A percentile compares a stretch with the other conserved stretches of the same genome.
These are phyloP conservation scores for Usnea hakonensis DNA, from an alignment of 495 filamentous ascomycete genomes.

Conservation along the genomic window DNA sequence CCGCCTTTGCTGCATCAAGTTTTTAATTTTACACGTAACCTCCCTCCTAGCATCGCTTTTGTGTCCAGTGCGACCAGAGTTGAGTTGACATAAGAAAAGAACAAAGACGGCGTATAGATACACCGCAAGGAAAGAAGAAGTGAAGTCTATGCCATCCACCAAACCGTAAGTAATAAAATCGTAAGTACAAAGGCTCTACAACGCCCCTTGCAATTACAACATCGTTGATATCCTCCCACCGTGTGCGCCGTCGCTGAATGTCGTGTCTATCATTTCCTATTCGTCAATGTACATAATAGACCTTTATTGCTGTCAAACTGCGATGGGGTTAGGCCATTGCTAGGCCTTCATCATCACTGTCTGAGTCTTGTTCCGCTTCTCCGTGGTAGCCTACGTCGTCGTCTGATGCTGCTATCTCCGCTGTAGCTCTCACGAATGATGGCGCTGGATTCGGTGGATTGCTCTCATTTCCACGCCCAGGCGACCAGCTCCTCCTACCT, in stretches of 20 bases:
- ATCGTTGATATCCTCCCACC: slow-evolving; percentile 4
- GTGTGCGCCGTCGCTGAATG: slow-evolving; percentile 15
- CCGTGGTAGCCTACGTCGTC: slow-evolving; percentile 48
- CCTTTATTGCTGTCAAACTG: neutral
- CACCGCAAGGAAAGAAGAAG: slow-evolving; percentile 6
- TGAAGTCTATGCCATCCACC: slow-evolving; percentile 18
- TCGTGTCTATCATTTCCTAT: slow-evolving; percentile 5
- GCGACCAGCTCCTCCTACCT: slow-evolving; percentile 26
- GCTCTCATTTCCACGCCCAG: slow-evolving; percentile 23
- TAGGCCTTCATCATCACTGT: slow-evolving; percentile 47
- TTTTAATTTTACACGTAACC: neutral
- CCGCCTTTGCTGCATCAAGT: neutral
- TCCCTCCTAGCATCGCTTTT: slow-evolving; percentile 1
- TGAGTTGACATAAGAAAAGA: neutral
- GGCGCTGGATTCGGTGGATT: slow-evolving; percentile 24
- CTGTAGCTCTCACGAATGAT: slow-evolving; percentile 20
- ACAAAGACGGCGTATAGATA: neutral
- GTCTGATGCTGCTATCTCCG: slow-evolving; percentile 25
- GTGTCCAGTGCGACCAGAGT: slow-evolving; percentile 2
- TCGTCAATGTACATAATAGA: slow-evolving; percentile 7
- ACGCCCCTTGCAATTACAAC: neutral
- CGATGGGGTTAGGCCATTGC: slow-evolving; percentile 33
- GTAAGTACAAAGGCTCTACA: neutral
- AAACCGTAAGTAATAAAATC: neutral
- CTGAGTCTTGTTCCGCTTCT: slow-evolving; percentile 41